phyloP scores from a whole-genome alignment of 768 basidiomycete species.

The Sarcodon aspratus region DNA sequence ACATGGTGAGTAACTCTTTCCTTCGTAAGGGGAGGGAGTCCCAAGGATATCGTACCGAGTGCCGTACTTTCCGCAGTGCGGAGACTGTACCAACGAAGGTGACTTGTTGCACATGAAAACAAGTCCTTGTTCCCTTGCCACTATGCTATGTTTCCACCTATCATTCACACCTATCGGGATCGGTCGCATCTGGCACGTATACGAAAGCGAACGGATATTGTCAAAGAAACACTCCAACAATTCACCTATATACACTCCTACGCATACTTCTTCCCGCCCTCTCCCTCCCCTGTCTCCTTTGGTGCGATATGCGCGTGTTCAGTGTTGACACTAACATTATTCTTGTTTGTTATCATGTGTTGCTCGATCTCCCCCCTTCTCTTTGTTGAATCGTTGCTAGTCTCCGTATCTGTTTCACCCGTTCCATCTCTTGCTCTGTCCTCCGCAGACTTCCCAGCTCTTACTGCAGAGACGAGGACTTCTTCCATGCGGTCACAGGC shows the following conservation, averaged over 20 bases:
- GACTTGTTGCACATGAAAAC: slow-evolving; percentile 26
- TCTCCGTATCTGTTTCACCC: slow-evolving; percentile 24
- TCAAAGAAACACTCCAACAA: background rate
- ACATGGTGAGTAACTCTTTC: slow-evolving; percentile 57
- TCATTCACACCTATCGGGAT: slow-evolving; percentile 11
- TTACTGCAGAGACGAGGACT: slow-evolving; percentile 29
- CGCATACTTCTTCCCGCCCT: slow-evolving; percentile 16
- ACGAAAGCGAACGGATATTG: background rate
- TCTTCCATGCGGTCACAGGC: slow-evolving; percentile 8
- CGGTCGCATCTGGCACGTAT: background rate
- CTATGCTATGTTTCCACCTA: slow-evolving; percentile 19
- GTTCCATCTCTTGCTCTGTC: slow-evolving; percentile 42
- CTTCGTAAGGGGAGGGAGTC: slow-evolving; percentile 63
- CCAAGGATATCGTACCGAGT: slow-evolving; percentile 75
- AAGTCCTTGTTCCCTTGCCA: slow-evolving; percentile 12
- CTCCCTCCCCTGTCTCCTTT: slow-evolving; percentile 16
- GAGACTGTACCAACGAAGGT: slow-evolving; percentile 66
- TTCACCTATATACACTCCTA: slow-evolving; percentile 1
- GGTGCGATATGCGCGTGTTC: background rate
- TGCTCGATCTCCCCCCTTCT: slow-evolving; percentile 3
- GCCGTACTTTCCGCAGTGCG: slow-evolving; percentile 81
- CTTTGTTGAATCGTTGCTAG: slow-evolving; percentile 12
- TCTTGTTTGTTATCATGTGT: slow-evolving; percentile 11
- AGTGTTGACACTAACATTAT: background rate
- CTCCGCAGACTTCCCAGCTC: slow-evolving; percentile 67